Evolutionary conservation across 345 rosid genomes (phyloP).

Genomic region (Populus simonii): DNA sequence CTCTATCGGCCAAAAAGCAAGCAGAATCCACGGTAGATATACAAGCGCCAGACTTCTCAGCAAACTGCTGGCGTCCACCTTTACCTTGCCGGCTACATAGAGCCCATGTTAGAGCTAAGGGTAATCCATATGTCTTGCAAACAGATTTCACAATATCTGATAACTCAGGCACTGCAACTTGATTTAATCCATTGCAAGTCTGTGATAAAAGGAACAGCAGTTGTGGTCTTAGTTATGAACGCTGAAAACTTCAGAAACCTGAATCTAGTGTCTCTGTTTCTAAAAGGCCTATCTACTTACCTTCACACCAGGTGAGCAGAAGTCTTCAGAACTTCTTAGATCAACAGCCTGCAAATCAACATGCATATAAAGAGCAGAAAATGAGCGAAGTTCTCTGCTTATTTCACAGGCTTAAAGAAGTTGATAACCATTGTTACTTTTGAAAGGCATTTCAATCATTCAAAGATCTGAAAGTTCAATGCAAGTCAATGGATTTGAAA

Average conservation of each 20-base stretch:
- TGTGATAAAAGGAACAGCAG: slow-evolving; percentile 31
- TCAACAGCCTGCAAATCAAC: slow-evolving; percentile 62
- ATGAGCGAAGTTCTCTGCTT: not conserved
- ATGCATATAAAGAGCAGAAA: slow-evolving; percentile 17
- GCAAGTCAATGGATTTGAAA: not conserved
- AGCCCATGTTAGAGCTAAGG: slow-evolving; percentile 81
- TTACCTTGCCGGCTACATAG: slow-evolving; percentile 50
- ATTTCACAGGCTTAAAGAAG: not conserved
- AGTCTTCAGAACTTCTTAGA: slow-evolving; percentile 54
- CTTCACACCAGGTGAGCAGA: slow-evolving; percentile 42
- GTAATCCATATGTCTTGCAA: slow-evolving; percentile 51
- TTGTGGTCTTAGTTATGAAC: slow-evolving; percentile 19
- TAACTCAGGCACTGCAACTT: slow-evolving; percentile 52
- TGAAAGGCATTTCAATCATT: not conserved
- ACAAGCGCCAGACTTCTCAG: slow-evolving; percentile 48
- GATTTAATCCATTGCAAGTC: slow-evolving; percentile 41
- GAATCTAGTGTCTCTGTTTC: slow-evolving; percentile 7
- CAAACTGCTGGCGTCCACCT: slow-evolving; percentile 57
- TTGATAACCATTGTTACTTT: not conserved
- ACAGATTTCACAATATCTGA: slow-evolving; percentile 43
- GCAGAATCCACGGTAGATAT: slow-evolving; percentile 62
- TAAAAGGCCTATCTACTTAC: slow-evolving; percentile 33
- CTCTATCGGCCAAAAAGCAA: slow-evolving; percentile 46
- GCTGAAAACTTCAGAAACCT: slow-evolving; percentile 8
- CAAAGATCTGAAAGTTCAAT: not conserved